Evolutionary conservation across 225 moss, liverwort and hornwort species (phyloP).

Genomic region (Straminergon stramineum): DNA sequence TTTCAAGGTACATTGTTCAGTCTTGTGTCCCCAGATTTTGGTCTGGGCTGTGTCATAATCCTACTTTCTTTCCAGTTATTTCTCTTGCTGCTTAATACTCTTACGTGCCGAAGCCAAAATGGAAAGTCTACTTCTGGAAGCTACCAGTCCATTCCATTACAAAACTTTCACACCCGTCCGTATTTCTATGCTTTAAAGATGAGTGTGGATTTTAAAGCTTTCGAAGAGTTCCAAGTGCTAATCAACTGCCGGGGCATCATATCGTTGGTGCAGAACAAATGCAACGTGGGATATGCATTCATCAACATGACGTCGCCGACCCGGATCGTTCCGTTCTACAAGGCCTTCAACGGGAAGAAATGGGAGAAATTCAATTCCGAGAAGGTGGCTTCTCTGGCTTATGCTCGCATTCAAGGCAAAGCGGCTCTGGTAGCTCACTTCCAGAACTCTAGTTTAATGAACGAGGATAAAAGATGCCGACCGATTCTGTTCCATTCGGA

Average conservation of each 20-base stretch:
- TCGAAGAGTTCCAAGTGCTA: not conserved
- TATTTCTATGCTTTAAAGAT: not conserved
- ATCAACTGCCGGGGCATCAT: not conserved
- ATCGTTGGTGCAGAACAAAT: conserved; percentile 70
- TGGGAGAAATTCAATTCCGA: conserved; percentile 99
- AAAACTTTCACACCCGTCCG: not conserved
- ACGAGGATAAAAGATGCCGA: conserved; percentile 97
- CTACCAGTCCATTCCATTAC: not conserved
- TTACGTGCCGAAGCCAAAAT: not conserved
- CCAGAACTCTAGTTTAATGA: conserved; percentile 96
- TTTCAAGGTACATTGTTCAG: conserved; percentile 60
- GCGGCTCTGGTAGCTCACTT: conserved; percentile 95
- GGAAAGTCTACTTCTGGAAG: not conserved
- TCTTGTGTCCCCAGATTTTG: not conserved
- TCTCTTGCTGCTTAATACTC: not conserved
- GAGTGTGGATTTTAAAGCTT: not conserved
- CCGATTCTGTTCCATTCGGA: conserved; percentile 98
- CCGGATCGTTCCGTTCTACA: conserved; percentile 89
- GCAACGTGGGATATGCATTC: conserved; percentile 96
- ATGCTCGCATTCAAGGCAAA: conserved; percentile 98
- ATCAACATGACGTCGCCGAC: conserved; percentile 94
- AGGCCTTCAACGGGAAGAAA: conserved; percentile 97
- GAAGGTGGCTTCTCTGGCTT: conserved; percentile 95
- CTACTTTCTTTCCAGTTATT: not conserved
- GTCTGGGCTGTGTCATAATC: not conserved